A percentile compares a stretch with the other conserved stretches of the same genome.
These are phyloP conservation scores for Kwoniella sp. DNA, from an alignment of 768 basidiomycete genomes.

Conservation along the genomic window DNA sequence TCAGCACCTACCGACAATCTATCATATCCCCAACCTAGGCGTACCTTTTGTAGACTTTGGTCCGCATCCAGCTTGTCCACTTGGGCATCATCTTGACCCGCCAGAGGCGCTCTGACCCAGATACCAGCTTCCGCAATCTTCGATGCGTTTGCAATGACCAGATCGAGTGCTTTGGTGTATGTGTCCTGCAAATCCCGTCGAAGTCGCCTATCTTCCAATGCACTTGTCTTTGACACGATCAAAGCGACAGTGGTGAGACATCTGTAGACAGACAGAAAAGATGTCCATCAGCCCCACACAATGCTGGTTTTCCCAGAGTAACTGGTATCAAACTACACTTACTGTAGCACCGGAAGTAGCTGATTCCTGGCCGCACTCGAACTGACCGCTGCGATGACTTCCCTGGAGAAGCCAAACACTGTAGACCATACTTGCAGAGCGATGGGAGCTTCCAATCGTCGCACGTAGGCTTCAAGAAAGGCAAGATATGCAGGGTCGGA, in stretches of 20 bases:
- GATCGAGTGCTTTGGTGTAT: slow-evolving; percentile 80
- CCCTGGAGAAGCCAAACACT: slow-evolving; percentile 74
- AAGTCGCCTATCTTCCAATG: slow-evolving; percentile 82
- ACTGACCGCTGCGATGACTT: slow-evolving; percentile 62
- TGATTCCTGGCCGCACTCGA: slow-evolving; percentile 66
- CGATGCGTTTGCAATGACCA: slow-evolving; percentile 67
- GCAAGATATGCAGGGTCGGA: slow-evolving; percentile 51
- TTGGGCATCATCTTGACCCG: slow-evolving; percentile 7
- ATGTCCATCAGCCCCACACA: too few species aligned
- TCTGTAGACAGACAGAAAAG: neutral
- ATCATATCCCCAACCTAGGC: too few species aligned
- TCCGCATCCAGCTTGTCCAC: slow-evolving; percentile 7
- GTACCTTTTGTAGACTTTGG: slow-evolving; percentile 12
- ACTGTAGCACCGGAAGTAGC: slow-evolving; percentile 72
- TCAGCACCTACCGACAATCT: too few species aligned
- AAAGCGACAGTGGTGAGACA: slow-evolving; percentile 24
- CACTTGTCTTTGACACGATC: slow-evolving; percentile 68
- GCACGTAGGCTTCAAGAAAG: slow-evolving; percentile 84
- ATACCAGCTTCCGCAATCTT: slow-evolving; percentile 25
- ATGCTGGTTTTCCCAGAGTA: too few species aligned
- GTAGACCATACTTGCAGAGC: slow-evolving; percentile 90
- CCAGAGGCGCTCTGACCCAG: slow-evolving; percentile 22
- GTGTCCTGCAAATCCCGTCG: slow-evolving; percentile 90
- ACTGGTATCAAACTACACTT: slow-evolving; percentile 39
- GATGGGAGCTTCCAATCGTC: slow-evolving; percentile 80